Conservation (phyloP, 2,329 filamentous ascomycete species). For the Cercospora zeina region DNA sequence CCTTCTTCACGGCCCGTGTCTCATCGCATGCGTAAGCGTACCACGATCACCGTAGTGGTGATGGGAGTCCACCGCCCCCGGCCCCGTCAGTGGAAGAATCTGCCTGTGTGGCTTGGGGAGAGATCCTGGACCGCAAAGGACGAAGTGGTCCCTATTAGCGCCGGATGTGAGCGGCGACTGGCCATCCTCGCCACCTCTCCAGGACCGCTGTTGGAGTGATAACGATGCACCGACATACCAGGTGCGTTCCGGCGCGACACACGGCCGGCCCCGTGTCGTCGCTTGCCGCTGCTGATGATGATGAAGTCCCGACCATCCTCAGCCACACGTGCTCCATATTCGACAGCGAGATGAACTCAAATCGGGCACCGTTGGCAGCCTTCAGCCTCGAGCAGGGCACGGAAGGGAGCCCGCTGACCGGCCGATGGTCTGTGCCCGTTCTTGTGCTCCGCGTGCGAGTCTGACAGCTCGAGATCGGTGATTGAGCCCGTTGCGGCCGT, state of each 20-base stretch:
- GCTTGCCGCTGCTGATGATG: background rate
- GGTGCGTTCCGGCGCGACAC: background rate
- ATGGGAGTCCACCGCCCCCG: slow-evolving; percentile 3
- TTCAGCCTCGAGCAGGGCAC: background rate
- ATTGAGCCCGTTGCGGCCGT: background rate
- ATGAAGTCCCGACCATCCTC: background rate
- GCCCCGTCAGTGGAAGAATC: background rate
- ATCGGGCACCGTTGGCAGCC: slow-evolving; percentile 9
- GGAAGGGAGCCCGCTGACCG: background rate
- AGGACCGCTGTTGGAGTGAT: background rate
- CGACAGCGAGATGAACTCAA: background rate
- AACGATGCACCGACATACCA: background rate
- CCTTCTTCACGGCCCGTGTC: slow-evolving; percentile 11
- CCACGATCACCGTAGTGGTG: slow-evolving; percentile 11
- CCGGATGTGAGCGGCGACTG: slow-evolving; percentile 17
- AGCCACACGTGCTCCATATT: background rate
- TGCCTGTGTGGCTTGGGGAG: slow-evolving; percentile 12
- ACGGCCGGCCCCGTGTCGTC: background rate
- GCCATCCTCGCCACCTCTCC: slow-evolving; percentile 4
- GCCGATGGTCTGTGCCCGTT: background rate
- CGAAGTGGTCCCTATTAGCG: slow-evolving; percentile 13
- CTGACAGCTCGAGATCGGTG: slow-evolving; percentile 2
- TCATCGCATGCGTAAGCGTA: slow-evolving; percentile 23
- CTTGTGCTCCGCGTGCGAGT: slow-evolving; percentile 1
- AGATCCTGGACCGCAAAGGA: slow-evolving; percentile 9